A percentile compares a stretch with the other conserved stretches of the same genome.
Conservation (phyloP, 1,284 basidiomycete genomes). For the Microstroma glucosiphilum region DNA sequence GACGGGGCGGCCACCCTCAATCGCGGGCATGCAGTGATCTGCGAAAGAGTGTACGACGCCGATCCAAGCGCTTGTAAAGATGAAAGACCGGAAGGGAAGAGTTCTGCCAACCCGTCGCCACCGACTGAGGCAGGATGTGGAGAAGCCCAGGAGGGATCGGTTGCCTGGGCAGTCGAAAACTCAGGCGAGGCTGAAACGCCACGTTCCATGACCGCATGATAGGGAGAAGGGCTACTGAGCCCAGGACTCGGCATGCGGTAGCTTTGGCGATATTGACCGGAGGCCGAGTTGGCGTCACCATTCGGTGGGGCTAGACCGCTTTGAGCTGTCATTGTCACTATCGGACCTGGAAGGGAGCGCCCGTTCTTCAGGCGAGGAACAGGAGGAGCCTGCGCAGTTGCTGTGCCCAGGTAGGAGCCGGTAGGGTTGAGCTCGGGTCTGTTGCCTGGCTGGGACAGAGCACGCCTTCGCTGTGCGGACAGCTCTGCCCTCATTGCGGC, state of each 20-base stretch:
- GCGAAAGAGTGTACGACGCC: not conserved
- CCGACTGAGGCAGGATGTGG: not conserved
- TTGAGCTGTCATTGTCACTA: no score
- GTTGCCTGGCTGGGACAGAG: no score
- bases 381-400: not conserved
- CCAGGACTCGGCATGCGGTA: not conserved
- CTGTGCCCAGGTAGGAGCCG: not conserved
- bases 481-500: not conserved
- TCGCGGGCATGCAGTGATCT: not conserved
- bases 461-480: no score
- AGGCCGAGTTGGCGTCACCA: not conserved
- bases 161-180: not conserved
- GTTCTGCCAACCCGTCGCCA: constrained; percentile 11
- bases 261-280: not conserved
- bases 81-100: constrained; percentile 34
- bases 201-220: constrained; percentile 9
- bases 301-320: no score
- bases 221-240: constrained; percentile 7
- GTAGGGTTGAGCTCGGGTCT: not conserved
- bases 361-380: not conserved
- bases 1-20: not conserved
- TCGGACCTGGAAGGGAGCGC: not conserved
- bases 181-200: no score
- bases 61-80: constrained; percentile 13
- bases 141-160: not conserved